A percentile compares a stretch with the other conserved stretches of the same genome.
These are phyloP conservation scores for Sporopachydermia lactativora DNA, from an alignment of 805 yeast species.

Conservation along the genomic window DNA sequence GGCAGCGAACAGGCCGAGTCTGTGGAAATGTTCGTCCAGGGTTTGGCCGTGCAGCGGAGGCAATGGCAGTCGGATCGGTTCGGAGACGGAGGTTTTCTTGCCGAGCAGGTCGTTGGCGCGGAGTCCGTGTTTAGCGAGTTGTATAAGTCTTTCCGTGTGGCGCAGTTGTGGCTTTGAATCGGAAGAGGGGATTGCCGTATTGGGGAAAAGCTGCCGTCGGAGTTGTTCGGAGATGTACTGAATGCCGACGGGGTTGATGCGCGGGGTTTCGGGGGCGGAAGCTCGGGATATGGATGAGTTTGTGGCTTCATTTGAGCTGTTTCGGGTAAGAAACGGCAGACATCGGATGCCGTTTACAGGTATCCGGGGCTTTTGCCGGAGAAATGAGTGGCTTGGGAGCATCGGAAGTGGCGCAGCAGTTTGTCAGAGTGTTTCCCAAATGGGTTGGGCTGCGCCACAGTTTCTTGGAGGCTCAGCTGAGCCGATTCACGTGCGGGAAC, in stretches of 20 bases:
- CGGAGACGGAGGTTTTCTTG: conserved; percentile 47
- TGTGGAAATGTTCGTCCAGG: conserved; percentile 76
- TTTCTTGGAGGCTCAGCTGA: too few species aligned
- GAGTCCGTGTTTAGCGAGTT: conserved; percentile 48
- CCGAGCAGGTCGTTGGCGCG: conserved; percentile 54
- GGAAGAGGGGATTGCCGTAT: conserved; percentile 12
- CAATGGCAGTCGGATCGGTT: conserved; percentile 44
- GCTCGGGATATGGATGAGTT: conserved; percentile 28
- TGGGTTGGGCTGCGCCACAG: too few species aligned
- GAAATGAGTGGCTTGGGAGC: too few species aligned
- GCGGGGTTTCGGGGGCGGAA: too few species aligned
- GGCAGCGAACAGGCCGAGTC: conserved; percentile 44
- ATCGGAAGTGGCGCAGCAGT: too few species aligned
- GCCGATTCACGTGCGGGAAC: too few species aligned
- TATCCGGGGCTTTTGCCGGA: too few species aligned
- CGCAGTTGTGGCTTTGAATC: too few species aligned
- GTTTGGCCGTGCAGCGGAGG: conserved; percentile 64
- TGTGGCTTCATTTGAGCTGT: conserved; percentile 9
- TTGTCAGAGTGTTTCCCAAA: too few species aligned
- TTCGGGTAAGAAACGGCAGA: too few species aligned
- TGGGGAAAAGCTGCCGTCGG: conserved; percentile 49
- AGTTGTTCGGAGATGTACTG: conserved; percentile 53
- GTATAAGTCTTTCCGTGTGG: conserved; percentile 24
- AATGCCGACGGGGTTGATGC: conserved; percentile 67
- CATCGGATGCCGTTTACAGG: too few species aligned